A percentile compares a stretch with the other conserved stretches of the same genome.
Conservation (phyloP, 345 rosid species). For the Hibiscus tridactylites region DNA sequence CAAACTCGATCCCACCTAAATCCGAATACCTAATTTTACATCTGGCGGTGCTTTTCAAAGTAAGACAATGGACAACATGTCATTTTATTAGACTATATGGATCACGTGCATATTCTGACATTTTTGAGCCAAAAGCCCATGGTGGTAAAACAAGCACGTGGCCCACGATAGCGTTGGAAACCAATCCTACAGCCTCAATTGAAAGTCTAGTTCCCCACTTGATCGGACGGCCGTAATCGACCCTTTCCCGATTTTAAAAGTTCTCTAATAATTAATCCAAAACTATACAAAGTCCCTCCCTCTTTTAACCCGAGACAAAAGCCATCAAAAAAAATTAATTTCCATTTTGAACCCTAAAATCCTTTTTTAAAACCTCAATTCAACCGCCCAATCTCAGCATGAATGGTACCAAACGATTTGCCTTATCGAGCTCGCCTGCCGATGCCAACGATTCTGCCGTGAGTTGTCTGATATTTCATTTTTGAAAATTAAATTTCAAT, state of each 20-base stretch:
- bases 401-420: conserved; percentile 68
- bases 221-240: conserved; percentile 28
- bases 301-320: no score
- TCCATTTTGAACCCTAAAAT: background rate
- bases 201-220: conserved; percentile 30
- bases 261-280: background rate
- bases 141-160: conserved; percentile 12
- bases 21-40: no score
- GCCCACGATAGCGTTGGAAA: background rate
- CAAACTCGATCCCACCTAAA: no score
- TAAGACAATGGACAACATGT: no score
- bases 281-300: background rate
- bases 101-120: background rate
- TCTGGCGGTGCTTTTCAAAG: no score
- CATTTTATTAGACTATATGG: no score
- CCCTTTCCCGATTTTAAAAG: background rate
- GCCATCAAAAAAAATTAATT: no score
- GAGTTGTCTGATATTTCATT: conserved; percentile 21
- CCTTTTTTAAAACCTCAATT: conserved; percentile 10
- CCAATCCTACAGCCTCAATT: conserved; percentile 24
- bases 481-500: background rate
- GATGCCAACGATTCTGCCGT: conserved; percentile 52
- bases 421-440: conserved; percentile 39
- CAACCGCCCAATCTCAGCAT: conserved; percentile 17
- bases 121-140: background rate